These are phyloP conservation scores for Meira nashicola DNA, from an alignment of 1,284 basidiomycete genomes.

Conservation along the genomic window DNA sequence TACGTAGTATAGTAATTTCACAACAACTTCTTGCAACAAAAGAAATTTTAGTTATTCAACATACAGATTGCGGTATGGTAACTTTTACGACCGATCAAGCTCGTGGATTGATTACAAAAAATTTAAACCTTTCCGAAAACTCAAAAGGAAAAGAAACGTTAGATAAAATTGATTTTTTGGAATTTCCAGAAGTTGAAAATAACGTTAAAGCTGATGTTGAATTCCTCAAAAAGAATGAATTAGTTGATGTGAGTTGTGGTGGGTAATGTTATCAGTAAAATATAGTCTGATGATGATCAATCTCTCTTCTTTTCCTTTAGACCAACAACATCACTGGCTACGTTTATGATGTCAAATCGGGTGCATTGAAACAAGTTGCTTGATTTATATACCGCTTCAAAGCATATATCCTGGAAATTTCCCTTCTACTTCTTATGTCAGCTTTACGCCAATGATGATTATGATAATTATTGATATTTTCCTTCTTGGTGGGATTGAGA, in stretches of 20 bases:
- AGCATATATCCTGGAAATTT: too few relatives aligned
- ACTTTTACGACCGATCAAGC: conserved; percentile 16
- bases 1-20: conserved; percentile 14
- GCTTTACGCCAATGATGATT: too few relatives aligned
- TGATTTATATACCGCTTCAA: too few relatives aligned
- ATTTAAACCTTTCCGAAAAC: not conserved
- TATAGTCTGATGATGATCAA: not conserved
- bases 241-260: not conserved
- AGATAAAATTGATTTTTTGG: conserved; percentile 13
- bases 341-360: conserved; percentile 7
- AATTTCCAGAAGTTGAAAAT: conserved; percentile 12
- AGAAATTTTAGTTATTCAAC: conserved; percentile 14
- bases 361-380: conserved; percentile 4
- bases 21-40: conserved; percentile 17
- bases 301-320: not conserved
- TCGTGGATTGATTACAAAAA: conserved; percentile 9
- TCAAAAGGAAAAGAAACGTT: not conserved
- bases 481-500: too few relatives aligned
- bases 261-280: too few relatives aligned
- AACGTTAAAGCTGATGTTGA: conserved; percentile 14
- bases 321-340: conserved; percentile 4
- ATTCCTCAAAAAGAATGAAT: conserved; percentile 7
- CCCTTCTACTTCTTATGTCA: too few relatives aligned
- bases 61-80: conserved; percentile 17
- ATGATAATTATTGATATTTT: too few relatives aligned